A percentile compares a stretch with the other conserved stretches of the same genome.
Conservation (phyloP, 768 basidiomycete species). For the Tricholoma hemisulphureum region DNA sequence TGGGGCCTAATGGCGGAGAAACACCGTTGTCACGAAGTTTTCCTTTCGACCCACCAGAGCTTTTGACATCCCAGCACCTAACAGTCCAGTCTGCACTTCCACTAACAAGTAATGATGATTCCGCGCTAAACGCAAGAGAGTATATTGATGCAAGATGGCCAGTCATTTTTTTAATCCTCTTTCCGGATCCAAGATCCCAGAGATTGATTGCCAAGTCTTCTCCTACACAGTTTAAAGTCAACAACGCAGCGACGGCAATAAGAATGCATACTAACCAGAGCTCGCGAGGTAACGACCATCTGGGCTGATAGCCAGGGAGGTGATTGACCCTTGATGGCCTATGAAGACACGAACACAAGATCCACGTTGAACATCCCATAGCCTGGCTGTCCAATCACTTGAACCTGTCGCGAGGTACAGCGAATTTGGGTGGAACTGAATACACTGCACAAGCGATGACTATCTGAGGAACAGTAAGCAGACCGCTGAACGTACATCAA, state of each 20-base stretch:
- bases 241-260: conserved; percentile 1
- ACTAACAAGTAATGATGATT: conserved; percentile 86
- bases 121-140: conserved; percentile 87
- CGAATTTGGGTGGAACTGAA: conserved; percentile 97
- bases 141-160: conserved; percentile 90
- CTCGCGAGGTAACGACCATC: conserved; percentile 94
- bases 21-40: conserved; percentile 60
- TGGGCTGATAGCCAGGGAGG: conserved; percentile 84
- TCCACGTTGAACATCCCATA: conserved; percentile 99
- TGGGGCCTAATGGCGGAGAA: conserved; percentile 11
- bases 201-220: conserved; percentile 92
- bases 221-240: conserved; percentile 38
- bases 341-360: conserved; percentile 93
- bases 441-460: conserved; percentile 54
- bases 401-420: conserved; percentile 97
- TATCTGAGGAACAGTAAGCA: conserved; percentile 2
- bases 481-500: conserved; percentile 70
- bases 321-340: conserved; percentile 88
- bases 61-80: conserved; percentile 96
- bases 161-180: conserved; percentile 92
- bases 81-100: conserved; percentile 96
- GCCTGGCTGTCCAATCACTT: conserved; percentile 90
- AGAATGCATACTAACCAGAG: conserved; percentile 51
- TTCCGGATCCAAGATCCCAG: conserved; percentile 96
- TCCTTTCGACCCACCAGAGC: conserved; percentile 58